Evolutionary conservation across 345 rosid species (phyloP), one percentile per base, ranked within the genome.

Genomic region (Eucalyptus cloeziana): DNA sequence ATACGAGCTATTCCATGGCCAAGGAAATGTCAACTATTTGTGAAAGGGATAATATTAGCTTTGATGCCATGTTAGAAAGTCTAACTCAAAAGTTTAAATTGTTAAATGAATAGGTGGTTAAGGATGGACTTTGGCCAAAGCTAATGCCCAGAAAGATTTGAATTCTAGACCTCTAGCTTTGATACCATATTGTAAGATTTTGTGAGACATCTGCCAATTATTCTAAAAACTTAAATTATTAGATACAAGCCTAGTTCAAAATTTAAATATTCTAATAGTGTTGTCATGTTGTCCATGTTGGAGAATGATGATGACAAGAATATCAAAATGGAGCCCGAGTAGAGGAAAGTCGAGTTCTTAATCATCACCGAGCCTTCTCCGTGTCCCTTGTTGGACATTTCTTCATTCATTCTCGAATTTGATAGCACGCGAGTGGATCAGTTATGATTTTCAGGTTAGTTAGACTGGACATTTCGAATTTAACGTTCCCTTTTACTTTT

Each of bases 261-360:
- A 64, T 64, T 64, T 16, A 64, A 30, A 64, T 64, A 64, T 64
- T 64, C 10, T 64, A n/a, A 14, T 14, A 7, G 17, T 27, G 71
- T 96, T 40, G 93, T 96, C 52, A 96, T 99, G 40, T 91, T 97
- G 47, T 96, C 96, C 85, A 89, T 96, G 62, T 96, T 95, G 4
- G 98, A 96, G 92, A 97, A 95, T 85, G 97, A 97, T 43, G 99
- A 96, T 10, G 98, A 96, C 6, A 95, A 95, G 15, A 94, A 94
- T 2, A 90, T 94, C 40, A 93, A 92, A 93, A 94, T 96, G 10
- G 95, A 96, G 81, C 94, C 96, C 13, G 86, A 95, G 58, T 95
- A 95, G 71, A 93, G 96, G 60, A 95, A 96, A 87, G 97, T 94
- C 8, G 96, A 96, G 92, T 97, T 97, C 94, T 93, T 96, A 93